These are phyloP conservation scores for Litsea cubeba DNA, from an alignment of 164 flowering plant species.

Conservation along the genomic window DNA sequence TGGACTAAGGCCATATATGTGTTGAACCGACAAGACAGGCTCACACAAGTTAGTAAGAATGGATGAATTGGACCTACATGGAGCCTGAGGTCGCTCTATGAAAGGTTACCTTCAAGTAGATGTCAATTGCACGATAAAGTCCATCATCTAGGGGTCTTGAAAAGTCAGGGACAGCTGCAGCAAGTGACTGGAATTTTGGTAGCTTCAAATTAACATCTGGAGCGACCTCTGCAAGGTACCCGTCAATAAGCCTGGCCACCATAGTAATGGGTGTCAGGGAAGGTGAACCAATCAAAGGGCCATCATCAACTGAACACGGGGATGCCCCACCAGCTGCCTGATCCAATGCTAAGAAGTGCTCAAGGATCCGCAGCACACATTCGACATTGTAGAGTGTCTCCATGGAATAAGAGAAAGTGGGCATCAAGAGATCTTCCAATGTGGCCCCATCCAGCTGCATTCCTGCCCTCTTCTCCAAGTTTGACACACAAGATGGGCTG, in stretches of 20 bases:
- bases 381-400: constrained; percentile 93
- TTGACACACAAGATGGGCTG: constrained; percentile 59
- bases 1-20: too few species aligned
- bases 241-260: constrained; percentile 92
- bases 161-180: constrained; percentile 84
- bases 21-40: too few species aligned
- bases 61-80: not conserved
- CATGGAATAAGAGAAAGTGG: constrained; percentile 72
- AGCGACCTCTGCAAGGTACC: constrained; percentile 94
- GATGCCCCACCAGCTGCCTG: constrained; percentile 71
- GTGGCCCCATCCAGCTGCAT: constrained; percentile 87
- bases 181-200: constrained; percentile 78
- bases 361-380: constrained; percentile 79
- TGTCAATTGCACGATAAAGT: constrained; percentile 90
- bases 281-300: constrained; percentile 61
- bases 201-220: constrained; percentile 88
- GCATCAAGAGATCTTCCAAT: constrained; percentile 85
- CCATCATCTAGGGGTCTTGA: constrained; percentile 97
- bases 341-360: constrained; percentile 74
- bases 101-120: constrained; percentile 74
- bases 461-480: constrained; percentile 75
- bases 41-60: too few species aligned
- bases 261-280: constrained; percentile 79
- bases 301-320: constrained; percentile 69
- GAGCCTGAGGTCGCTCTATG: not conserved